Conservation (phyloP, 192 early-diverging fungal species). For the Backusella luteola region DNA sequence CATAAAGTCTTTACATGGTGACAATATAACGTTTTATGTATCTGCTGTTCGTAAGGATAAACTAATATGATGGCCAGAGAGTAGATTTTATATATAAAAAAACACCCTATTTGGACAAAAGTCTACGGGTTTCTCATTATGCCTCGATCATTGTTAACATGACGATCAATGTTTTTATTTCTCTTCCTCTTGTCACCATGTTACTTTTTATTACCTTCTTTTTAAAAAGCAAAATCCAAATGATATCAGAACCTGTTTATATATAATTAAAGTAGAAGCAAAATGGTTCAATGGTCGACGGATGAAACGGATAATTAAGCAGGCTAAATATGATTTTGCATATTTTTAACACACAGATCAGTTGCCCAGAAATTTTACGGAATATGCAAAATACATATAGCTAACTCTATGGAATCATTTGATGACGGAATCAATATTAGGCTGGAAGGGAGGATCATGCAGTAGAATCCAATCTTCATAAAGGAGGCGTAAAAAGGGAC, state of each 20-base stretch:
- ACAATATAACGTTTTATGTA: not conserved
- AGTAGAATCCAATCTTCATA: not conserved
- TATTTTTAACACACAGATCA: not conserved
- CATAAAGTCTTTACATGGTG: not conserved
- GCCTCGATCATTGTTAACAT: not conserved
- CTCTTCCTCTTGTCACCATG: not conserved
- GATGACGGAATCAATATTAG: not conserved
- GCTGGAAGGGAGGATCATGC: not conserved
- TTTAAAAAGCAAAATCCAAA: not conserved
- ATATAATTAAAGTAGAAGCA: too few relatives aligned
- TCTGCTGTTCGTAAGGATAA: not conserved
- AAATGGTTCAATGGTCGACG: not conserved
- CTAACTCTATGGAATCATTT: not conserved
- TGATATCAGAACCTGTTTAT: not conserved
- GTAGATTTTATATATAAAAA: not conserved
- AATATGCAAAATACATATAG: not conserved
- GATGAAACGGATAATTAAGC: not conserved
- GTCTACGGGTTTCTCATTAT: not conserved
- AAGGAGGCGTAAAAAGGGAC: slow-evolving; percentile 5
- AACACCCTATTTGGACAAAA: not conserved
- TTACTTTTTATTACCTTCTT: not conserved
- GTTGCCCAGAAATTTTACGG: not conserved
- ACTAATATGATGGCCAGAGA: not conserved
- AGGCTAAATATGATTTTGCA: not conserved
- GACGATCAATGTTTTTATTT: not conserved